phyloP scores from a whole-genome alignment of 306 rosid species.

The Cicer yamashitae region DNA sequence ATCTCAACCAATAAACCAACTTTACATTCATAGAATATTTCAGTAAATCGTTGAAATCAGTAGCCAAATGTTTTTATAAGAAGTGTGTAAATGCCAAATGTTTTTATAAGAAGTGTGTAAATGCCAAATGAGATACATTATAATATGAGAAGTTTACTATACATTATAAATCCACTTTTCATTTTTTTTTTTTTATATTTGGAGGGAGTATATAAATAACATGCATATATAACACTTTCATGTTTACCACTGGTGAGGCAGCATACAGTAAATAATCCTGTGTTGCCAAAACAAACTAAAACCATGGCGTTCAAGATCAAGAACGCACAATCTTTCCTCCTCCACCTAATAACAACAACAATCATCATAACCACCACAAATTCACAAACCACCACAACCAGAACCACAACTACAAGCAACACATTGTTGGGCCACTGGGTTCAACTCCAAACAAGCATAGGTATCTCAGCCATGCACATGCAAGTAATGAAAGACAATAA shows the following conservation, averaged over 20 bases:
- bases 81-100: no score
- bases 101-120: no score
- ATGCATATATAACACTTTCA: background rate
- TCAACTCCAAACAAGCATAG: conserved; percentile 61
- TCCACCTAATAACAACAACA: conserved; percentile 9
- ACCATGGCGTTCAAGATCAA: conserved; percentile 65
- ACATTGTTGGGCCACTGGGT: conserved; percentile 56
- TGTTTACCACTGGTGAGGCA: background rate
- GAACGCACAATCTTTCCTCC: conserved; percentile 49
- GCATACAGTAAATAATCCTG: background rate
- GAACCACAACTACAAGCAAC: background rate
- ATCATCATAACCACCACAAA: background rate
- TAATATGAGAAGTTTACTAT: no score
- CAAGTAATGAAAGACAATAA: conserved; percentile 69
- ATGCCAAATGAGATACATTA: no score
- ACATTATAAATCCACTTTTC: no score
- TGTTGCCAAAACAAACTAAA: background rate
- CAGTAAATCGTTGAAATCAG: no score
- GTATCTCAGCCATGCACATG: conserved; percentile 97
- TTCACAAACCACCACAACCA: background rate
- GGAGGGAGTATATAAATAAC: no score
- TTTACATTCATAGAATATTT: no score
- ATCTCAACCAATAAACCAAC: no score
- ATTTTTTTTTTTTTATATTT: no score
- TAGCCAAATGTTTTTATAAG: no score